Percentiles rank a stretch among this genome's conserved stretches.
These are phyloP conservation scores for Priceomyces fermenticarens DNA, from an alignment of 805 yeast species.

Conservation along the genomic window DNA sequence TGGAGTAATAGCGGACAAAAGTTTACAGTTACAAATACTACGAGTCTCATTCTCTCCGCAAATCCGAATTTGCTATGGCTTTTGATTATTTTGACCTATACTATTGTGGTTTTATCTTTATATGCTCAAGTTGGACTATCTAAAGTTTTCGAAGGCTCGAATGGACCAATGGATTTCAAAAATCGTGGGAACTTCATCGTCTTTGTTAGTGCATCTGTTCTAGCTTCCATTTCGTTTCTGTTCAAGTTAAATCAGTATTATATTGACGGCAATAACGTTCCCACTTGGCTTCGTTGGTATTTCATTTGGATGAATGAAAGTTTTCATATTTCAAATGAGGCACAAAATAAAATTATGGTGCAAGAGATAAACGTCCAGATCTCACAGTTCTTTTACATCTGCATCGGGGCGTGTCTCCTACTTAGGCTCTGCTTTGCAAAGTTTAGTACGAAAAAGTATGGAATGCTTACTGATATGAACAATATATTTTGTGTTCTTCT, in stretches of 20 bases:
- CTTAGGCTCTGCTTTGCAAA: constrained; percentile 27
- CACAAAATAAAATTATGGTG: constrained; percentile 12
- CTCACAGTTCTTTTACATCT: constrained; percentile 21
- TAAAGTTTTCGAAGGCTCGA: constrained; percentile 15
- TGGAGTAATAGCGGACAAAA: constrained; percentile 95
- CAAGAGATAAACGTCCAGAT: constrained; percentile 23
- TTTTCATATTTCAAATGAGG: constrained; percentile 24
- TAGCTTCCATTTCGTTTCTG: constrained; percentile 43
- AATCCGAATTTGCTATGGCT: constrained; percentile 44
- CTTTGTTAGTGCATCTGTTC: constrained; percentile 45
- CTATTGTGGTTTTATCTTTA: constrained; percentile 13
- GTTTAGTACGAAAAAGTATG: constrained; percentile 19
- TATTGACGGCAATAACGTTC: constrained; percentile 54
- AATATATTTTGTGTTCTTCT: constrained; percentile 41
- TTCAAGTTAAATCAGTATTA: constrained; percentile 56
- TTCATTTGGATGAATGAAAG: constrained; percentile 27
- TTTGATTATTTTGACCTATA: constrained; percentile 42
- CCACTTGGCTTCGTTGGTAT: constrained; percentile 29
- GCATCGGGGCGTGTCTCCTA: constrained; percentile 26
- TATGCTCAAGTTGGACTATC: constrained; percentile 23
- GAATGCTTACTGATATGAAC: constrained; percentile 31
- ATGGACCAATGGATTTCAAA: constrained; percentile 6
- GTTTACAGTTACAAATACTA: constrained; percentile 37
- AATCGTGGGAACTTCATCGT: constrained; percentile 31
- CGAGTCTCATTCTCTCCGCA: constrained; percentile 41